A percentile compares a stretch with the other conserved stretches of the same genome.
Conservation (phyloP, 1,284 basidiomycete genomes). For the Moesziomyces sp. region DNA sequence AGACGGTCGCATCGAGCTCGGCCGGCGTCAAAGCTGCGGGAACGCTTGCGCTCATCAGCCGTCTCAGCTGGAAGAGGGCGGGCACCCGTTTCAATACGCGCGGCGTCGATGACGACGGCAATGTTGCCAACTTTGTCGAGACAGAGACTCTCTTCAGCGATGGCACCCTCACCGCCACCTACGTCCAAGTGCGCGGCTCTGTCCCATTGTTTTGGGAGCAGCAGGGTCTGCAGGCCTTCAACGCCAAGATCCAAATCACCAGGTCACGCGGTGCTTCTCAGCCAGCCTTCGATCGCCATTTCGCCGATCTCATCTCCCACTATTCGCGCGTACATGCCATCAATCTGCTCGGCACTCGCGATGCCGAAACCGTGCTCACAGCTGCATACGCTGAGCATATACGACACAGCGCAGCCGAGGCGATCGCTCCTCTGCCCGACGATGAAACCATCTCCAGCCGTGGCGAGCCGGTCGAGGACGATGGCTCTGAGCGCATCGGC, state of each 20-base stretch:
- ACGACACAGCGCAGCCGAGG: slow-evolving; percentile 46
- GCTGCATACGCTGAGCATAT: slow-evolving; percentile 74
- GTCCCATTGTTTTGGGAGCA: slow-evolving; percentile 93
- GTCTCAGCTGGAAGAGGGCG: slow-evolving; percentile 92
- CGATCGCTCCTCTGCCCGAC: slow-evolving; percentile 30
- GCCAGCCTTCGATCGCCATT: slow-evolving; percentile 94
- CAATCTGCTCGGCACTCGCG: slow-evolving; percentile 69
- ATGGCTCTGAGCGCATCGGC: slow-evolving; percentile 48
- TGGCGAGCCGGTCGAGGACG: slow-evolving; percentile 22
- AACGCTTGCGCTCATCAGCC: slow-evolving; percentile 82
- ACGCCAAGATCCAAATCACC: slow-evolving; percentile 68
- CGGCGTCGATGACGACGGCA: slow-evolving; percentile 96
- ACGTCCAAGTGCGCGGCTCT: slow-evolving; percentile 90
- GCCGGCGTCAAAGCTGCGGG: background rate
- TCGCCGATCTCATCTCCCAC: slow-evolving; percentile 75
- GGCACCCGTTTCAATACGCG: slow-evolving; percentile 97
- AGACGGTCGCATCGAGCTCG: background rate
- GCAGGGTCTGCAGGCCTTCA: slow-evolving; percentile 77
- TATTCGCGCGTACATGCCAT: slow-evolving; percentile 61
- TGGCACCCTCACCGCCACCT: slow-evolving; percentile 85
- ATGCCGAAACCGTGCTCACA: slow-evolving; percentile 88
- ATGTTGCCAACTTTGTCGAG: slow-evolving; percentile 98
- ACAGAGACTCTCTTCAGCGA: slow-evolving; percentile 91
- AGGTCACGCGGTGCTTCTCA: slow-evolving; percentile 91
- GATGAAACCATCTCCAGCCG: slow-evolving; percentile 15